A percentile compares a stretch with the other conserved stretches of the same genome.
Conservation (phyloP, 495 filamentous ascomycete genomes). For the Thermothielavioides terrestris region DNA sequence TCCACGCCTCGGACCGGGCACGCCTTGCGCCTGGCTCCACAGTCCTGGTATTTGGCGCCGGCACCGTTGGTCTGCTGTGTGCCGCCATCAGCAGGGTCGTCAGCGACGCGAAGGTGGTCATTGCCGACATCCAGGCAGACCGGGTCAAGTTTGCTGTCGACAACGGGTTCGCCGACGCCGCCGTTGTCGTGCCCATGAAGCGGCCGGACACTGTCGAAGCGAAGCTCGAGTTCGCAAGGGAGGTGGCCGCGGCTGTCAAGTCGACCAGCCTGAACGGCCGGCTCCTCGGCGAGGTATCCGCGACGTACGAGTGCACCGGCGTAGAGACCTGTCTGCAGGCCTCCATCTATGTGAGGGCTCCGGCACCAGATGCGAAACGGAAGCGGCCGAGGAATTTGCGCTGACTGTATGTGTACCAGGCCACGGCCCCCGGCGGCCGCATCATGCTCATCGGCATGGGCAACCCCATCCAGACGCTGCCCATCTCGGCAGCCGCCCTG, state of each 20-base stretch:
- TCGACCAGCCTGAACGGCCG: constrained; percentile 26
- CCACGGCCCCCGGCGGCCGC: constrained; percentile 67
- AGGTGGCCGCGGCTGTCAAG: constrained; percentile 47
- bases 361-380: too few relatives aligned
- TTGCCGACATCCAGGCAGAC: constrained; percentile 71
- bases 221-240: constrained; percentile 52
- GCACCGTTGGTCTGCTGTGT: constrained; percentile 68
- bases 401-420: too few relatives aligned
- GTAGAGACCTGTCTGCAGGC: constrained; percentile 78
- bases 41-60: constrained; percentile 71
- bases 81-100: constrained; percentile 53
- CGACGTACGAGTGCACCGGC: constrained; percentile 90
- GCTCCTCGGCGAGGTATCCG: constrained; percentile 52
- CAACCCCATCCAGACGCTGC: constrained; percentile 75
- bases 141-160: constrained; percentile 63
- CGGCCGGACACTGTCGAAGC: constrained; percentile 48
- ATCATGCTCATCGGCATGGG: constrained; percentile 95
- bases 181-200: constrained; percentile 50
- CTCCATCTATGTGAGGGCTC: constrained; percentile 62
- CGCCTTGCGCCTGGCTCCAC: constrained; percentile 42
- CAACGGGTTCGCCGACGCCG: constrained; percentile 58
- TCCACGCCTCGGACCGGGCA: constrained; percentile 63
- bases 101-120: constrained; percentile 41
- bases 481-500: constrained; percentile 74
- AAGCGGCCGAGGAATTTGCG: too few relatives aligned